Base-by-base conservation (phyloP, 176 grass and related monocot genomes). In the Aegilops umbellulata region DNA sequence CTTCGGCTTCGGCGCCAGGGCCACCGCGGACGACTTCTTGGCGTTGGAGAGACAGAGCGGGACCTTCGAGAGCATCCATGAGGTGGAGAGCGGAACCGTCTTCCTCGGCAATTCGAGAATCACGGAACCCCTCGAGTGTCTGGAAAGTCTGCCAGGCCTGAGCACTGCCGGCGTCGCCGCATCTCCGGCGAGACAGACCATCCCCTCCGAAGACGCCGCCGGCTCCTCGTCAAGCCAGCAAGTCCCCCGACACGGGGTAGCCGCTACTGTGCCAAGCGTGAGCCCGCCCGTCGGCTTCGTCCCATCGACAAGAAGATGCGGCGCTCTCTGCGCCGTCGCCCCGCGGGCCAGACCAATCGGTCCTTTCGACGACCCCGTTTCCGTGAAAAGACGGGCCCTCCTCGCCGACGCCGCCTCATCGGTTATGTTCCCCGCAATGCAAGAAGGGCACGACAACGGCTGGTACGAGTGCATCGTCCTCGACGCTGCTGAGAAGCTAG, bases 391-490 rank as follows among this genome's bases (percentile, higher is more conserved):
- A n/a, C 16, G 51, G 23, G 31, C 16, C 51, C 51, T 83, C 51
- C 68, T 73, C 35, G 68, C 81, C 51, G 68, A 83, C 10, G 6
- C 15, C 31, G 34, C 60, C 53, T 60, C 53, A 15, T 17, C 53
- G 68, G 12, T 26, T 24, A 35, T 86, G 5, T 86, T 86, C 24
- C n/a, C 74, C 30, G 84, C 62, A 16, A 57, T 55, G 46, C 47
- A 86, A 68, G 84, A 86, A 6, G 63, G 24, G 7, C 3, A 57
- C 22, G 51, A 86, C 74, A 86, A 86, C 63, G 23, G 1, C 64
- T 86, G 63, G 63, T 86, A 86, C 75, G 74, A 86, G 2, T 41
- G 32, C 63, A 38, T 86, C 44, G 10, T 57, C 14, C 46, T 5
- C 2, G 83, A 78, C 7, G 42, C 5, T 0, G 74, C 49, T 26